Evolutionary conservation across 208 protist species (phyloP), one percentile per base, ranked within the genome.

Genomic region (Leishmania tropica): DNA sequence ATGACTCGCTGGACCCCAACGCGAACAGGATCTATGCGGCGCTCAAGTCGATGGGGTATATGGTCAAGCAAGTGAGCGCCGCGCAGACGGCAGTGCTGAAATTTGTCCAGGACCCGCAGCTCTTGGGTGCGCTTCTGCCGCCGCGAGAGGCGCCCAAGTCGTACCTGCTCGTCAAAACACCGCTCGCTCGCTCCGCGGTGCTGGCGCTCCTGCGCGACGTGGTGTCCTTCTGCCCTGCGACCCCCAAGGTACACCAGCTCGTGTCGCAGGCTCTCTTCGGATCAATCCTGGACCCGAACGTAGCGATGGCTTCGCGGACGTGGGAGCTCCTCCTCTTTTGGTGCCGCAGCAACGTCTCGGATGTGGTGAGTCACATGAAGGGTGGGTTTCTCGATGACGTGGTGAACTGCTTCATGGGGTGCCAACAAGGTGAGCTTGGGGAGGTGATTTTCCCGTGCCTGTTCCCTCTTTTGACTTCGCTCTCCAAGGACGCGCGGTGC

Each of bases 251-350:
- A 31, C 89, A 96, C 78, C 82, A 88, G 54, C 77, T 88, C 37
- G 81, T 96, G 60, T 86, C 92, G 10, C 85, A 78, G 42, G 92
- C 92, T 2, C 54, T 98, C 15, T 67, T 87, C 13, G 85, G 88
- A 19, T 76, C 87, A 1, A 85, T 98, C 42, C 51, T 87, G 15
- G 92, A 96, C 62, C 17, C 72, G 47, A 78, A 93, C 75, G 79
- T 86, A 19, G 83, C 86, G 15, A 88, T 96, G 35, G 86, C 90
- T 0, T 87, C 87, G 17, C 83, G 93, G 6, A 86, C 85, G 42
- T 98, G 95, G 94, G 93, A 98, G 82, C 86, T 98, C 21, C 76
- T 97, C 17, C 89, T 96, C 6, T 78, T 92, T 64, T 98, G 95
- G 95, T 96, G 89, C 79, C 79, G 87, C 40, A 88, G 80, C 7